Conservation (phyloP, 2,329 filamentous ascomycete species). For the Penicillium nordicum region DNA sequence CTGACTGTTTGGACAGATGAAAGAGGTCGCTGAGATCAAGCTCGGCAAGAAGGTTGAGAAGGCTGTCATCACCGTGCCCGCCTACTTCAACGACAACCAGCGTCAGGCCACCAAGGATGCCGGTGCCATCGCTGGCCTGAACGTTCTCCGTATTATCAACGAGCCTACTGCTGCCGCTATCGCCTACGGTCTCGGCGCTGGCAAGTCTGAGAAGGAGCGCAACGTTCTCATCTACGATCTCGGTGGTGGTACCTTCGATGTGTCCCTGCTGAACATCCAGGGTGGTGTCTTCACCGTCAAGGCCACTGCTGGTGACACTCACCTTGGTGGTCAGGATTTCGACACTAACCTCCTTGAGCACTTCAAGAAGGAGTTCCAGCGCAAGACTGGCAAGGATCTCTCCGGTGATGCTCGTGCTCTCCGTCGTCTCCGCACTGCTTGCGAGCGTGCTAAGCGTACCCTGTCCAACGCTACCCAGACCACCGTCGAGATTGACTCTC, state of each 20-base stretch:
- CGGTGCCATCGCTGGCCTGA: slow-evolving; percentile 93
- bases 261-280: slow-evolving; percentile 97
- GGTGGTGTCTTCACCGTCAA: slow-evolving; percentile 99
- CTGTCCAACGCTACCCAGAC: slow-evolving; percentile 96
- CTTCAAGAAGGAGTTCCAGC: slow-evolving; percentile 92
- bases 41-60: slow-evolving; percentile 98
- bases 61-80: slow-evolving; percentile 97
- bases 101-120: slow-evolving; percentile 99
- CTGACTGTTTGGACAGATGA: slow-evolving; percentile 66
- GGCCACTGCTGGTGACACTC: slow-evolving; percentile 95
- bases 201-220: slow-evolving; percentile 95
- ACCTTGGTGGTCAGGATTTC: slow-evolving; percentile 93
- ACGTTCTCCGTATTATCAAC: slow-evolving; percentile 99
- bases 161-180: slow-evolving; percentile 98
- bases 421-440: slow-evolving; percentile 92
- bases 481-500: slow-evolving; percentile 96
- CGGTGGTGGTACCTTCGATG: slow-evolving; percentile 99
- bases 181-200: slow-evolving; percentile 92
- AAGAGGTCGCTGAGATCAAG: slow-evolving; percentile 98
- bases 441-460: slow-evolving; percentile 99
- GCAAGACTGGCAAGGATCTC: slow-evolving; percentile 77
- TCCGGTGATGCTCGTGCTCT: slow-evolving; percentile 85
- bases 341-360: slow-evolving; percentile 93
- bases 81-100: slow-evolving; percentile 99
- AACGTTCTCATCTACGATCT: slow-evolving; percentile 99